Evolutionary conservation across 225 moss, liverwort and hornwort species (phyloP), one percentile per base, ranked within the genome.

Genomic region (Ulota crispa): DNA sequence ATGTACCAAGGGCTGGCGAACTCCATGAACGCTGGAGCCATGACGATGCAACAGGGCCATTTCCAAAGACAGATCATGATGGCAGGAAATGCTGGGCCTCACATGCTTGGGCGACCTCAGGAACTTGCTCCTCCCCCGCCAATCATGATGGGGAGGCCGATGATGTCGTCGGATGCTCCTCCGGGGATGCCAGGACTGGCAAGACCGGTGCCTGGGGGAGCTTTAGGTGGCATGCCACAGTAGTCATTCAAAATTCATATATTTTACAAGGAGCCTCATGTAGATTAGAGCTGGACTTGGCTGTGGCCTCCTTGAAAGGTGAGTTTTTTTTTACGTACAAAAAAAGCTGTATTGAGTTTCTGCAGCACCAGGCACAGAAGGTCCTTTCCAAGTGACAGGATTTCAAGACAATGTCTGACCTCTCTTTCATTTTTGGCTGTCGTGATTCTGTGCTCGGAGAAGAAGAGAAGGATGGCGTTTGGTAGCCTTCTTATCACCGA

Each of bases 1-100:
- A 83, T 85, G 86, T 87, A 89, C 32, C 91, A 91, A 79, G 86
- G 87, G 34, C 83, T 88, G 34, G 83, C 88, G 23, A 90, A 82
- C 75, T 86, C 88, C 9, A 78, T 90, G 84, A 79, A 84, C 47
- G 84, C 86, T 1, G 90, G 88, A 71, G 75, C 86, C 43, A 82
- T 90, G 88, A 73, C 74, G 3, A 71, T 83, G 80, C 88, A 82
- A 24, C 90, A 82, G 69, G 77, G 80, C 64, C 90, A 90, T 61
- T 84, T 80, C 12, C 88, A 86, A 71, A 65, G 90, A 67, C 90
- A 90, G 26, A 84, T 84, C 77, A 82, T 90, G 84, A 83, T 82
- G 55, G 86, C 81, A 47, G 89, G 84, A 66, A 61, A 76, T 42
- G 78, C 85, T 5, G 50, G 50, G 56, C 85, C 85, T 80, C 87